Base-by-base conservation (phyloP, 768 basidiomycete genomes). In the Lactarius psammicola region DNA sequence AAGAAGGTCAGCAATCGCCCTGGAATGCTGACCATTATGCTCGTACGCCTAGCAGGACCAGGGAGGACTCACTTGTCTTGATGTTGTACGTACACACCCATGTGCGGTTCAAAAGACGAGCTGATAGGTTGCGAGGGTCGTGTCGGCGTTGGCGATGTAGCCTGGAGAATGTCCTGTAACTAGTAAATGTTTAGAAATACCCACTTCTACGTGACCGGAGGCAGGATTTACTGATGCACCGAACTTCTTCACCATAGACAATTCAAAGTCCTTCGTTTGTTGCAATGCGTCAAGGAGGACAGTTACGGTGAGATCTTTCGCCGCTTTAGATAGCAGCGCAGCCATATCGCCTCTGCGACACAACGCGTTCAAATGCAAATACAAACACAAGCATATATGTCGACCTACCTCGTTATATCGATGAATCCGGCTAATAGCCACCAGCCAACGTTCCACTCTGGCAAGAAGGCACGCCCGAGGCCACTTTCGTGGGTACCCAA, bases 1-100 rank as follows among this genome's bases (percentile, higher is more conserved):
- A 34, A 98, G 81, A 92, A 98, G 96, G 70, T 96, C 95, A 1
- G 90, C 78, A 23, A 98, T 83, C 5, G 91, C 89, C 75, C 95
- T 97, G 65, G 42, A 23, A 56, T 46, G 33, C 42, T 23, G n/a
- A 20, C 70, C 30, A 63, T 38, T 42, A 67, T 38, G 28, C 11
- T 28, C 18, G 28, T 15, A 34, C 55, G 59, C 26, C 36, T 17
- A 51, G 53, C 33, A 62, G 6, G 20, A 26, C 56, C 40, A 33
- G 53, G 64, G 20, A 66, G n/a, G 51, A 66, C 82, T 40, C 68
- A 93, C 94, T 89, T 94, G 81, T 98, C 94, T 74, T 98, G 97
- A 36, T 97, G 95, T 63, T 97, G 93, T 53, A 98, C 89, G 71
- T 96, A 98, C 44, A 99, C 86, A 30, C 86, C 82, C 82, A 98